These are phyloP conservation scores for Phylloboletellus chloephorus DNA, from an alignment of 1,284 basidiomycete species.

Conservation along the genomic window DNA sequence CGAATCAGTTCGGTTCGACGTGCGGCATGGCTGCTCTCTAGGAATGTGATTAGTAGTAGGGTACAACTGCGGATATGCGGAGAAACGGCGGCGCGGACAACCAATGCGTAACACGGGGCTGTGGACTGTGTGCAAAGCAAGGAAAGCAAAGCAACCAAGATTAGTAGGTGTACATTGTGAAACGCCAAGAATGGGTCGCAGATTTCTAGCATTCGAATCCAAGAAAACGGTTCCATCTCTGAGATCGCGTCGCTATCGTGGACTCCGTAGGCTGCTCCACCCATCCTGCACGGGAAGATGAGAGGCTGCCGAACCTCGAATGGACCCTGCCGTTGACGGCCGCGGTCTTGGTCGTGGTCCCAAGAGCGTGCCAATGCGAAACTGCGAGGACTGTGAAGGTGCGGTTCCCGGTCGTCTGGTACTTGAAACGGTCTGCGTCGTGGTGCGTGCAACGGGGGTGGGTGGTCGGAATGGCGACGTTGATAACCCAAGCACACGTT, in stretches of 20 bases:
- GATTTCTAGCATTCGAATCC: constrained; percentile 15
- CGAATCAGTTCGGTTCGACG: constrained; percentile 1
- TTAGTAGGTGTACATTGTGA: constrained; percentile 23
- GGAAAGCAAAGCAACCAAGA: neutral
- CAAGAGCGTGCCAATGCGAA: constrained; percentile 25
- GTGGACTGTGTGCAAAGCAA: neutral
- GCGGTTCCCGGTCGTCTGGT: constrained; percentile 9
- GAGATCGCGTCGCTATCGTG: constrained; percentile 9
- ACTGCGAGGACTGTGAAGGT: neutral
- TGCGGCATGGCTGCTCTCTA: constrained; percentile 2
- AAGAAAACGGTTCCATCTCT: constrained; percentile 16
- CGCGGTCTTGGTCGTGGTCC: constrained; percentile 27
- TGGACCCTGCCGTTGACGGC: constrained; percentile 19
- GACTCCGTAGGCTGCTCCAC: constrained; percentile 15
- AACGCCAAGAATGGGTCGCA: constrained; percentile 10
- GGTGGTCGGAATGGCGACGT: constrained; percentile 21
- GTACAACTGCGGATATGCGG: constrained; percentile 16
- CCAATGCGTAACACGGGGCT: constrained; percentile 3
- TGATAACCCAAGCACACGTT: constrained; percentile 28
- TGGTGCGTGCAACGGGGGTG: constrained; percentile 1
- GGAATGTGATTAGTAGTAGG: constrained; percentile 12
- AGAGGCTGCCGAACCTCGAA: constrained; percentile 19
- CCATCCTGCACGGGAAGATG: constrained; percentile 32
- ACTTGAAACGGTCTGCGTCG: neutral
- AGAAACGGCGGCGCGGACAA: constrained; percentile 5